Evolutionary conservation across 306 rosid species (phyloP), one percentile per base, ranked within the genome.

Genomic region (Luffa acutangula): DNA sequence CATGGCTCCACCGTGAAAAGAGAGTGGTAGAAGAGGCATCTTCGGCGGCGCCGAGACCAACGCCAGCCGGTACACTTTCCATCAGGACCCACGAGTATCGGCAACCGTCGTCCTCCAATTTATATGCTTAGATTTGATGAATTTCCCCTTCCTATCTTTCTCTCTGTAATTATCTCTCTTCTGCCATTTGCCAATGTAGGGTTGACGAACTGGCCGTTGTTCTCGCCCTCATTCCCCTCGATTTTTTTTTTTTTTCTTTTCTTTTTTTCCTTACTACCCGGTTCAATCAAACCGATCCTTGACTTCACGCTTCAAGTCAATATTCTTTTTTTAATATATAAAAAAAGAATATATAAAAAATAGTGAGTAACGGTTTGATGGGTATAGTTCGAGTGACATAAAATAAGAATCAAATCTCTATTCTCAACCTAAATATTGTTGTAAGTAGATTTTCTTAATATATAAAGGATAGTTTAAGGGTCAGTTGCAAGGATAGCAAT

Each of bases 1-100:
- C 78, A 83, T 81, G 85, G 75, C 82, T 88, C 98, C 96, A 92
- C 74, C 85, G 84, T 8, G 96, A 59, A 4, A 92, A 36, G 69
- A 87, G 85, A 42, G 93, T 79, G 82, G 7, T 79, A 83, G 84
- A 77, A 10, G 83, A 45, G 1, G 36, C 53, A 46, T 79, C 84
- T 53, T 74, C 83, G 11, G 77, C 81, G 39, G 76, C 57, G 63
- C 63, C 53, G 81, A 75, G 81, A 78, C 80, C 82, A 33, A 78
- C 83, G 45, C 82, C 90, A 80, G 88, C 85, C 85, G 89, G 74
- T 80, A 66, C 94, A 42, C 78, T 48, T 53, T 88, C 92, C 97
- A 94, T 94, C 45, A 9, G 56, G 76, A 70, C 37, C 56, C 76
- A 45, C n/a, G 3, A 46, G 58, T 46, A 25, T 21, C 9, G 42